These are phyloP conservation scores for Xerocomellus amylosporus DNA, from an alignment of 768 basidiomycete genomes.

Conservation along the genomic window DNA sequence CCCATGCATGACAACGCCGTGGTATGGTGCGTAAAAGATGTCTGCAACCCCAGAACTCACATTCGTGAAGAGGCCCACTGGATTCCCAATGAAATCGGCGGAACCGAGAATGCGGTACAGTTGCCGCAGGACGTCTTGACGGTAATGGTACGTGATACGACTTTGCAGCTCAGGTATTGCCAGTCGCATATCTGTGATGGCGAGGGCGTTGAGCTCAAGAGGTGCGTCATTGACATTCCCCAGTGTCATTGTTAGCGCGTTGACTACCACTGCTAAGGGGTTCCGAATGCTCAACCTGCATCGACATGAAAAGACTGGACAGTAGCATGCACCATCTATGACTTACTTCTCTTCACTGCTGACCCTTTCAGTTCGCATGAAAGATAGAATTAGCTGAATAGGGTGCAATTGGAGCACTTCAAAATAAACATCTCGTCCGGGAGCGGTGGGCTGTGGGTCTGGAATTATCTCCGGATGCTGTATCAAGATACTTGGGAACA, in stretches of 20 bases:
- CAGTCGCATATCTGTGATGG: slow-evolving; percentile 91
- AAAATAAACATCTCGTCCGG: slow-evolving; percentile 86
- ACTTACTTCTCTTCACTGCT: slow-evolving; percentile 90
- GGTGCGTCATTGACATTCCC: slow-evolving; percentile 97
- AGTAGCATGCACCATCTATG: background rate
- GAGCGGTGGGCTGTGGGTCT: slow-evolving; percentile 64
- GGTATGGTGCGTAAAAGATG: slow-evolving; percentile 98
- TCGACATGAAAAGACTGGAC: slow-evolving; percentile 3
- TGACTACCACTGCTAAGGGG: slow-evolving; percentile 88
- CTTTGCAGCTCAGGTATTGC: slow-evolving; percentile 79
- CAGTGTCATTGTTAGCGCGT: slow-evolving; percentile 93
- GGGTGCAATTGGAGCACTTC: slow-evolving; percentile 95
- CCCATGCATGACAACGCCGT: slow-evolving; percentile 94
- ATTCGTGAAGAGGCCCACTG: slow-evolving; percentile 96
- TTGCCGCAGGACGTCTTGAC: slow-evolving; percentile 90
- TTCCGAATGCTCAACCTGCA: slow-evolving; percentile 74
- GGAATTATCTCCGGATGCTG: slow-evolving; percentile 63
- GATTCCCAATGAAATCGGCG: slow-evolving; percentile 94
- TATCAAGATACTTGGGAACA: slow-evolving; percentile 60
- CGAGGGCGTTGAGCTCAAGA: slow-evolving; percentile 89
- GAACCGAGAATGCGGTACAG: slow-evolving; percentile 97
- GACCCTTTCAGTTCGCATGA: slow-evolving; percentile 94
- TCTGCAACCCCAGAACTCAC: slow-evolving; percentile 97
- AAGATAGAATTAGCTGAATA: slow-evolving; percentile 87
- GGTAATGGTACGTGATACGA: slow-evolving; percentile 88